Conservation (phyloP, 1,284 basidiomycete species). For the Trametes versicolor region DNA sequence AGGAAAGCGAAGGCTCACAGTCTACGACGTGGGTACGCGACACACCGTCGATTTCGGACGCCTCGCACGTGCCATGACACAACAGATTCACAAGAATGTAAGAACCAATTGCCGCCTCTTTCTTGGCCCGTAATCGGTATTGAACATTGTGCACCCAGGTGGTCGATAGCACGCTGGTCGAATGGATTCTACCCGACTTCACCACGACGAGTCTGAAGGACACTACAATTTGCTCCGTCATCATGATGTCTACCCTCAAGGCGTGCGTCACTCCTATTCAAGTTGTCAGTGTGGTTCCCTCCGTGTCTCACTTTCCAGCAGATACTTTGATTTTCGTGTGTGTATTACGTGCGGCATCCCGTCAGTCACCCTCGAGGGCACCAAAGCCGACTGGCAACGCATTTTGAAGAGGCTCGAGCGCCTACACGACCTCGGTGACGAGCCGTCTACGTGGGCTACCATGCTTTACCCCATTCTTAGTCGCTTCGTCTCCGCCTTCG, state of each 20-base stretch:
- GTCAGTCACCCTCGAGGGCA: conserved; percentile 55
- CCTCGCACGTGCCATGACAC: conserved; percentile 47
- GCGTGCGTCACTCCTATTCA: conserved; percentile 24
- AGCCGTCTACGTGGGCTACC: conserved; percentile 45
- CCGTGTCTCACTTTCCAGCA: no score
- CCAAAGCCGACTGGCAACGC: conserved; percentile 48
- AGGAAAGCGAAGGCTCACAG: conserved; percentile 22
- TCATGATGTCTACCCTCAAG: conserved; percentile 57
- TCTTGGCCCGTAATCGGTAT: conserved; percentile 27
- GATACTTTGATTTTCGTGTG: conserved; percentile 3
- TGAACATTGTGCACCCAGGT: no score
- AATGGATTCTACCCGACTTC: conserved; percentile 58
- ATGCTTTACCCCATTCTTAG: conserved; percentile 49
- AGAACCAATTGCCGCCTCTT: not conserved
- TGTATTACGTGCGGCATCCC: conserved; percentile 54
- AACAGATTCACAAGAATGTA: conserved; percentile 31
- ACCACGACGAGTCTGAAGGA: conserved; percentile 56
- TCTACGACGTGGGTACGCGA: no score
- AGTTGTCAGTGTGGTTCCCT: no score
- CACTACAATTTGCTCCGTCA: conserved; percentile 49
- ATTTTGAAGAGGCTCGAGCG: conserved; percentile 48
- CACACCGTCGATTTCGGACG: conserved; percentile 44
- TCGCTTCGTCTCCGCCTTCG: conserved; percentile 50
- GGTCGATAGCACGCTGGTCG: conserved; percentile 46
- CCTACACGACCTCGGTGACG: conserved; percentile 47